Evolutionary conservation across 129 eudicot species (phyloP).

Genomic region (Artemisia annua): DNA sequence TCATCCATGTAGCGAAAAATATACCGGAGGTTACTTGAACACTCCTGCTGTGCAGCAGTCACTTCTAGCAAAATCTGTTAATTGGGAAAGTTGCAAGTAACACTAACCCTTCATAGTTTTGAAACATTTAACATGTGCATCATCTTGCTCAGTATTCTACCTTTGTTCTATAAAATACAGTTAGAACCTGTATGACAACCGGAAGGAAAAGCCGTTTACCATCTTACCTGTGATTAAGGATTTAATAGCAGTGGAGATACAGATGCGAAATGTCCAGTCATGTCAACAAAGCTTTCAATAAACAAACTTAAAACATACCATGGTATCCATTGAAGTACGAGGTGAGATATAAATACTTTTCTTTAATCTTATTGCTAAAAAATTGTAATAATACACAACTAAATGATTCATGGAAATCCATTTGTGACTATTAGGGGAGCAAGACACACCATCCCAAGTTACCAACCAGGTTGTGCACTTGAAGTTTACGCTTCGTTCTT

Average conservation of each 20-base stretch:
- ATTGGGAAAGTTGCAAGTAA: constrained; percentile 58
- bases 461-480: too few species aligned
- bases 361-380: neutral
- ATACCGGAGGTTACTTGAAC: constrained; percentile 42
- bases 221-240: constrained; percentile 46
- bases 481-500: constrained; percentile 38
- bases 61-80: constrained; percentile 44
- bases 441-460: too few species aligned
- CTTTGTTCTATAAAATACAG: constrained; percentile 9
- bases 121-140: neutral
- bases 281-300: constrained; percentile 35
- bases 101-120: neutral
- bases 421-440: too few species aligned
- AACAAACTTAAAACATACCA: constrained; percentile 32
- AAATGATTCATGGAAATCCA: too few species aligned
- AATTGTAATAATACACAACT: too few species aligned
- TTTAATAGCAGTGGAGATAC: constrained; percentile 58
- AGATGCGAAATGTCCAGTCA: constrained; percentile 40
- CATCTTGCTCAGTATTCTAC: neutral
- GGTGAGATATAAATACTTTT: constrained; percentile 39
- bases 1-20: constrained; percentile 52
- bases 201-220: constrained; percentile 38
- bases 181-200: neutral
- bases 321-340: constrained; percentile 45
- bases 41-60: constrained; percentile 52